These are phyloP conservation scores for Cystobasidium onofrii DNA, from an alignment of 768 basidiomycete species.

Conservation along the genomic window DNA sequence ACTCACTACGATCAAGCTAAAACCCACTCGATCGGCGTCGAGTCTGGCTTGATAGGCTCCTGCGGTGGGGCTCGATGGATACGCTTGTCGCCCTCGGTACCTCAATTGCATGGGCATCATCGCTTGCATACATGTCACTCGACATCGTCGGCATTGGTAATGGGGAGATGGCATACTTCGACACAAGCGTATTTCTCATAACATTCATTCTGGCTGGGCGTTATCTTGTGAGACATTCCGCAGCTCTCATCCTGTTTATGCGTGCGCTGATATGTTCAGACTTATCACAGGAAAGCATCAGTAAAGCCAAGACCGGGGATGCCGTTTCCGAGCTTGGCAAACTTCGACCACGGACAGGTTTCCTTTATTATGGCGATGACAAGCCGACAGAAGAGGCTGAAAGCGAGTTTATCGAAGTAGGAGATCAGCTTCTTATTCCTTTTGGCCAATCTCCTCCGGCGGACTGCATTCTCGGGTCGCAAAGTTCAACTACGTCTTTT, in stretches of 20 bases:
- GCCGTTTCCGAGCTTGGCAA: constrained; percentile 61
- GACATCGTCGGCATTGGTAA: constrained; percentile 48
- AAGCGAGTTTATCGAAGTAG: constrained; percentile 64
- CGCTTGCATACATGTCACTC: constrained; percentile 60
- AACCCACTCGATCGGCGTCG: too few species aligned
- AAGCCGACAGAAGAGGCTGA: constrained; percentile 44
- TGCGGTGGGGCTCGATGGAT: constrained; percentile 80
- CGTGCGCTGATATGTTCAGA: constrained; percentile 3
- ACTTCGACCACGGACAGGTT: constrained; percentile 34
- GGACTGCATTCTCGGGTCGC: constrained; percentile 65
- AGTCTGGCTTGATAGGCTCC: constrained; percentile 45
- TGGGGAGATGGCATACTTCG: constrained; percentile 64
- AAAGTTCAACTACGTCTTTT: constrained; percentile 48
- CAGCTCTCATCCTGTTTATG: too few species aligned
- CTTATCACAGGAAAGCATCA: constrained; percentile 54
- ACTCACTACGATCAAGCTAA: too few species aligned
- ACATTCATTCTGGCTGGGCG: constrained; percentile 65
- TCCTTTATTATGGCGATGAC: constrained; percentile 39
- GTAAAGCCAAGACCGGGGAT: constrained; percentile 63
- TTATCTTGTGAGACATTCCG: constrained; percentile 14
- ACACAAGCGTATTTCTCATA: constrained; percentile 69
- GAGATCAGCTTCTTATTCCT: constrained; percentile 64
- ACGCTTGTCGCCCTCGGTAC: constrained; percentile 59
- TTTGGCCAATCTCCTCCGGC: constrained; percentile 67
- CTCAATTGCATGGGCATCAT: constrained; percentile 68